Base-by-base conservation (phyloP, 768 basidiomycete species). In the Russula sp. region DNA sequence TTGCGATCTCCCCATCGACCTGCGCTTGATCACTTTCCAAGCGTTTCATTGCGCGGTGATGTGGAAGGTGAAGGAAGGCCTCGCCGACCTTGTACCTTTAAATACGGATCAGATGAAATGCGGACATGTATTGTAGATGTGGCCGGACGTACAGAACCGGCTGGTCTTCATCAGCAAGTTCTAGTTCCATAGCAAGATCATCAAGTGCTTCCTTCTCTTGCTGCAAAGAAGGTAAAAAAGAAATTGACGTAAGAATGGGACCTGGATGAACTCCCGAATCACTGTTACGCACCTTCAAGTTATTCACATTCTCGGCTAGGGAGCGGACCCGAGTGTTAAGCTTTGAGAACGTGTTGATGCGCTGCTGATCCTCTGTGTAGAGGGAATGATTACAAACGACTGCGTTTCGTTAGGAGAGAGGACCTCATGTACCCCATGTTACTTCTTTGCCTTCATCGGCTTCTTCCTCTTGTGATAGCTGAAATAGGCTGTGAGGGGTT, bases 161-260 rank as follows among this genome's bases (percentile, higher is more conserved):
- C 61, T 90, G 83, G 63, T 91, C 88, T 69, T 95, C 93, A 66
- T 96, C 93, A 1, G 87, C 85, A 11, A 98, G 84, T 72, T 96
- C 94, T 26, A 98, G 82, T 71, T 97, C 95, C 51, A 83, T 89
- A 1, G 85, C 77, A 34, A 97, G 82, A 73, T 98, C 95, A 64
- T 96, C 93, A 16, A 96, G 83, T 2, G 93, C 89, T 70, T 97
- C 95, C 76, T 95, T 95, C 77, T 96, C 94, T 82, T 90, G 87
- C 94, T 98, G 72, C 16, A 59, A 46, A 42, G 32, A 46, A 42
- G 32, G 11, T n/a, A 16, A 30, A 24, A n/a, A 2, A n/a, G n/a
- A n/a, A 44, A 11, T 38, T 44, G 40, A 63, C 36, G 18, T 51
- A 52, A 56, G 63, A 30, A 48, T 24, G 48, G 38, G 38, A 11